Conservation (phyloP, 2,329 filamentous ascomycete genomes). For the Scedosporium dehoogii region DNA sequence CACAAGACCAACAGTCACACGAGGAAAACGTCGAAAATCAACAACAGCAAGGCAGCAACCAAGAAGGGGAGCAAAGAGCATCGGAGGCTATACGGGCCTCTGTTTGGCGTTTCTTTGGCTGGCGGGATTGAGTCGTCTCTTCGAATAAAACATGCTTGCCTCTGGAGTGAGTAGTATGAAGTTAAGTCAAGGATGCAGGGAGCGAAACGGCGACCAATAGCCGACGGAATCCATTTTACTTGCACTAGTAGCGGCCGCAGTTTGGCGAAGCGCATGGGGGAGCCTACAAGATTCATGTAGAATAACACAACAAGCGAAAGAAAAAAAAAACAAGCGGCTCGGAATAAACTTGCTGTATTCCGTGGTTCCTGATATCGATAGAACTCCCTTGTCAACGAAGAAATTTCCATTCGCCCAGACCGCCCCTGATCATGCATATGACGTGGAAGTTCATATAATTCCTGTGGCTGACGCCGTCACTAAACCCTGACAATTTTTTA, state of each 20-base stretch:
- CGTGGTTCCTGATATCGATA: neutral
- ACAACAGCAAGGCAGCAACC: too few relatives aligned
- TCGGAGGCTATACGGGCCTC: too few relatives aligned
- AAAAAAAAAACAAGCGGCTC: neutral
- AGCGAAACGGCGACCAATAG: neutral
- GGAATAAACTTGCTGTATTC: neutral
- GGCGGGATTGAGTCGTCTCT: too few relatives aligned
- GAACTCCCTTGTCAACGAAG: constrained; percentile 1
- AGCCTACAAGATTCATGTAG: neutral
- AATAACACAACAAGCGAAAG: neutral
- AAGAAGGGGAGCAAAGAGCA: too few relatives aligned
- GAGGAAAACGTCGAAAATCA: too few relatives aligned
- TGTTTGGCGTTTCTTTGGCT: too few relatives aligned
- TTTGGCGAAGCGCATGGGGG: neutral
- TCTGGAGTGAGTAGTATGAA: neutral
- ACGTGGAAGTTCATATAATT: constrained; percentile 4
- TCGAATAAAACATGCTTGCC: too few relatives aligned
- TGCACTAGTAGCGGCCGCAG: neutral
- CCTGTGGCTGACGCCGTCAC: neutral
- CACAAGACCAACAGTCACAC: neutral
- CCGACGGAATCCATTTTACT: neutral
- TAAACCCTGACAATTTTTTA: neutral
- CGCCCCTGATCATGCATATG: constrained; percentile 7
- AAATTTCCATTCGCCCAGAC: constrained; percentile 7
- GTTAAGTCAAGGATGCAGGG: neutral